Conservation (phyloP, 495 filamentous ascomycete genomes). For the Neurospora sp. region DNA sequence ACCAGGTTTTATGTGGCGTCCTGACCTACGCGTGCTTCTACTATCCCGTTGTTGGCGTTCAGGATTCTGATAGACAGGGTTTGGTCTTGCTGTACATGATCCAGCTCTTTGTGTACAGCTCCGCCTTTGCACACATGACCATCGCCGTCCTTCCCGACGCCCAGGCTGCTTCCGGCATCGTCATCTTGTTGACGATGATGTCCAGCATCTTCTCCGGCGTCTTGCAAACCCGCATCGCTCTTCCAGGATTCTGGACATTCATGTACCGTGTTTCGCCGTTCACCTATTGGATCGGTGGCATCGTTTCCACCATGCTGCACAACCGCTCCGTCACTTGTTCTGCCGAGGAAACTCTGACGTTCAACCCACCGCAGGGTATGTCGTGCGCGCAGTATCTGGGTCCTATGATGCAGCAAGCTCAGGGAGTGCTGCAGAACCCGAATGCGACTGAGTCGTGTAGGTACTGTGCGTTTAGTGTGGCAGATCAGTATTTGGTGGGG, state of each 20-base stretch:
- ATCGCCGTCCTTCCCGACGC: constrained; percentile 54
- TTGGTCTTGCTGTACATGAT: constrained; percentile 50
- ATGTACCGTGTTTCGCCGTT: constrained; percentile 62
- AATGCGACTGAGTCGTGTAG: constrained; percentile 29
- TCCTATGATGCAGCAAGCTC: constrained; percentile 9
- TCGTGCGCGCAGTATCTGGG: constrained; percentile 20
- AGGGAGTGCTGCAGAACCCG: constrained; percentile 37
- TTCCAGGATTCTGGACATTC: constrained; percentile 64
- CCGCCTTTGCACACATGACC: constrained; percentile 55
- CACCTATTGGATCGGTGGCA: constrained; percentile 49
- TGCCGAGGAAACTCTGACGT: constrained; percentile 37
- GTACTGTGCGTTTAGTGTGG: constrained; percentile 36
- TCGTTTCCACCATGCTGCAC: constrained; percentile 45
- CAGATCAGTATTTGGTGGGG: constrained; percentile 37
- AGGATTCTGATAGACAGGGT: constrained; percentile 42
- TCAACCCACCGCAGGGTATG: constrained; percentile 36
- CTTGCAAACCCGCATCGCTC: constrained; percentile 32
- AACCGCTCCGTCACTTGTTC: constrained; percentile 43
- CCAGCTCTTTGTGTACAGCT: constrained; percentile 48
- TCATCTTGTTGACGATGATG: constrained; percentile 52
- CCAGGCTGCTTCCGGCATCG: constrained; percentile 51
- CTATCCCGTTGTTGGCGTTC: constrained; percentile 46
- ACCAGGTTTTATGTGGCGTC: constrained; percentile 49
- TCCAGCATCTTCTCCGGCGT: constrained; percentile 43
- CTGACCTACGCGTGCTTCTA: constrained; percentile 54